Evolutionary conservation across 805 yeast species (phyloP).

Genomic region (Cyberlindnera petersonii): DNA sequence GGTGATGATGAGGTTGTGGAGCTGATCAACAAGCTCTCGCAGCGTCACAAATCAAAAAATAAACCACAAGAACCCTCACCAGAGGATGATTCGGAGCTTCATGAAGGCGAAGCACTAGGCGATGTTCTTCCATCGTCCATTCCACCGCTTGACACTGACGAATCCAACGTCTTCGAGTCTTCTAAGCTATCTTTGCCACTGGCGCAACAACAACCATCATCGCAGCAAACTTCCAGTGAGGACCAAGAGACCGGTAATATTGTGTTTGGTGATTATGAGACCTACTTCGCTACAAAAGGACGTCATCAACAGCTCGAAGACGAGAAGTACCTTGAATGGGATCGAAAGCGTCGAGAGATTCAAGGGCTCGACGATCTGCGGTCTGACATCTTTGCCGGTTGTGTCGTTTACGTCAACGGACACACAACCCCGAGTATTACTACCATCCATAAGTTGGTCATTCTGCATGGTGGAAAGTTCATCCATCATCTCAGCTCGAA

Average conservation of each 20-base stretch:
- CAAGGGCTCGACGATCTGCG: slow-evolving; percentile 11
- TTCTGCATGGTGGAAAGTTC: slow-evolving; percentile 77
- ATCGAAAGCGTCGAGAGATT: slow-evolving; percentile 32
- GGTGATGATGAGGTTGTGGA: slow-evolving; percentile 37
- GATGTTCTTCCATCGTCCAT: not conserved
- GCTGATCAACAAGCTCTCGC: slow-evolving; percentile 34
- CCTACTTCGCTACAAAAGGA: slow-evolving; percentile 60
- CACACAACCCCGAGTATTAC: slow-evolving; percentile 77
- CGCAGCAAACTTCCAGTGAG: not conserved
- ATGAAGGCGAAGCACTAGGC: not conserved
- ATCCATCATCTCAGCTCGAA: slow-evolving; percentile 66
- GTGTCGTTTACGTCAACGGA: slow-evolving; percentile 81
- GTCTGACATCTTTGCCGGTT: slow-evolving; percentile 50
- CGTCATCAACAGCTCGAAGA: slow-evolving; percentile 60
- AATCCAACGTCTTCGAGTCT: slow-evolving; percentile 2
- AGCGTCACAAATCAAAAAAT: slow-evolving; percentile 13
- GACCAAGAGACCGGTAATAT: slow-evolving; percentile 1
- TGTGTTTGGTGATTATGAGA: slow-evolving; percentile 62
- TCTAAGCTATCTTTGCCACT: slow-evolving; percentile 14
- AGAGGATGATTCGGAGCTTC: not conserved
- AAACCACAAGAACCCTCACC: no score
- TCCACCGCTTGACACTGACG: not conserved
- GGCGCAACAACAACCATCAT: slow-evolving; percentile 14
- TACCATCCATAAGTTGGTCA: slow-evolving; percentile 65
- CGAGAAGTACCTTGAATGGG: slow-evolving; percentile 47